Evolutionary conservation across 768 basidiomycete genomes (phyloP).

Genomic region (Megacollybia marginata): DNA sequence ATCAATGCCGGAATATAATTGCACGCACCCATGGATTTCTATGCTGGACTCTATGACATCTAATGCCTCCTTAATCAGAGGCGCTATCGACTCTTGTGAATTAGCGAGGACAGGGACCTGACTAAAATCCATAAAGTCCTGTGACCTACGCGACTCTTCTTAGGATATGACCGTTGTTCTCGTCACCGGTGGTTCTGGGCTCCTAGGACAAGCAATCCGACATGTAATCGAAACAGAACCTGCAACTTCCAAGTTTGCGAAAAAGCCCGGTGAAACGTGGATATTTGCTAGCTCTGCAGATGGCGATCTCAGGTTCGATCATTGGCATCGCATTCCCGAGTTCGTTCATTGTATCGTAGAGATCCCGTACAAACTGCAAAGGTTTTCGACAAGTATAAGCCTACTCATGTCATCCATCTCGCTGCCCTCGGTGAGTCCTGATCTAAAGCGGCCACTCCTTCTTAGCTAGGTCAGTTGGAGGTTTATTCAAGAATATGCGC

Average conservation of each 20-base stretch:
- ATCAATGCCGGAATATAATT: neutral
- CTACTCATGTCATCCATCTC: slow-evolving; percentile 94
- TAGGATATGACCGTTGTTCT: slow-evolving; percentile 45
- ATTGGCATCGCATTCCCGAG: neutral
- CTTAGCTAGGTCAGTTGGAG: slow-evolving; percentile 57
- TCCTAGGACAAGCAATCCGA: slow-evolving; percentile 82
- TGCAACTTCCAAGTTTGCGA: slow-evolving; percentile 73
- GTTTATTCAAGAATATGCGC: slow-evolving; percentile 93
- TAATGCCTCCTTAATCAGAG: slow-evolving; percentile 69
- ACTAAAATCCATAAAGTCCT: no score
- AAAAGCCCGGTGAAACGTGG: slow-evolving; percentile 73
- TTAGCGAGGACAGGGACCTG: slow-evolving; percentile 14
- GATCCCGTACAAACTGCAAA: slow-evolving; percentile 60
- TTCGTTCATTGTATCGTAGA: slow-evolving; percentile 28
- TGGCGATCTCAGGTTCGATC: slow-evolving; percentile 75
- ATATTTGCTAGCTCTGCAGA: slow-evolving; percentile 75
- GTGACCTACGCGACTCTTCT: no score
- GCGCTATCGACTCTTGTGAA: slow-evolving; percentile 46
- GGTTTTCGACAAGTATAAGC: slow-evolving; percentile 86
- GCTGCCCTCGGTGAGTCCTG: slow-evolving; percentile 74
- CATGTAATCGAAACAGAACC: slow-evolving; percentile 75
- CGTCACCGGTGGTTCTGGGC: slow-evolving; percentile 80
- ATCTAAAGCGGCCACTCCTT: neutral
- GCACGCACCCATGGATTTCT: slow-evolving; percentile 73
- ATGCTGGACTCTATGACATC: slow-evolving; percentile 75